Evolutionary conservation across 441 rosid genomes (phyloP).

Genomic region (Manihot esculenta): DNA sequence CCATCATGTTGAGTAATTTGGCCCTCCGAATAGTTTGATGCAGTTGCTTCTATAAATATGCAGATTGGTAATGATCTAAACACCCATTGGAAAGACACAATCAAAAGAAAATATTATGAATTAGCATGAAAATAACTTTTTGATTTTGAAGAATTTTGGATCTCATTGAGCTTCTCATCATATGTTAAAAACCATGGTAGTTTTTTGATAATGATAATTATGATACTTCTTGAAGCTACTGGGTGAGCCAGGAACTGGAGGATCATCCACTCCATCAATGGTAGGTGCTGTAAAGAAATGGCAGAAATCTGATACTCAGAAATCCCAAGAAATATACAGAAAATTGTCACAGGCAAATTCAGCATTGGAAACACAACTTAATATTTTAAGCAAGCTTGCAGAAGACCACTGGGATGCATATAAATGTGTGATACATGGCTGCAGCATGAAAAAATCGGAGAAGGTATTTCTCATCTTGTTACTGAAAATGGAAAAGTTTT

Average conservation of each 20-base stretch:
- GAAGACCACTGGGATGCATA: constrained; percentile 71
- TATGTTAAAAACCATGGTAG: constrained; percentile 2
- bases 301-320: constrained; percentile 82
- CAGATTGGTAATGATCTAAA: constrained; percentile 5
- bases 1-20: not conserved
- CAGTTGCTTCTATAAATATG: not conserved
- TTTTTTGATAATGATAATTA: constrained; percentile 18
- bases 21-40: no score
- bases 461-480: constrained; percentile 44
- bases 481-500: no score
- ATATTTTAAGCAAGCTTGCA: constrained; percentile 65
- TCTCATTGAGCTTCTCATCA: not conserved
- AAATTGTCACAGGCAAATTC: constrained; percentile 74
- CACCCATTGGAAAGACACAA: not conserved
- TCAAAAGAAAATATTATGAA: not conserved
- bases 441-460: constrained; percentile 63
- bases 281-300: constrained; percentile 97
- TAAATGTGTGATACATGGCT: constrained; percentile 51
- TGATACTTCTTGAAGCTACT: constrained; percentile 54
- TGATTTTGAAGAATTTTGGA: not conserved
- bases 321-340: constrained; percentile 73
- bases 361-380: constrained; percentile 69
- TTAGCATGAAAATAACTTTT: not conserved
- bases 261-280: constrained; percentile 98
- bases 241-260: constrained; percentile 96